phyloP scores from a whole-genome alignment of 2,329 filamentous ascomycete genomes.

The Hypomyces rosellus region DNA sequence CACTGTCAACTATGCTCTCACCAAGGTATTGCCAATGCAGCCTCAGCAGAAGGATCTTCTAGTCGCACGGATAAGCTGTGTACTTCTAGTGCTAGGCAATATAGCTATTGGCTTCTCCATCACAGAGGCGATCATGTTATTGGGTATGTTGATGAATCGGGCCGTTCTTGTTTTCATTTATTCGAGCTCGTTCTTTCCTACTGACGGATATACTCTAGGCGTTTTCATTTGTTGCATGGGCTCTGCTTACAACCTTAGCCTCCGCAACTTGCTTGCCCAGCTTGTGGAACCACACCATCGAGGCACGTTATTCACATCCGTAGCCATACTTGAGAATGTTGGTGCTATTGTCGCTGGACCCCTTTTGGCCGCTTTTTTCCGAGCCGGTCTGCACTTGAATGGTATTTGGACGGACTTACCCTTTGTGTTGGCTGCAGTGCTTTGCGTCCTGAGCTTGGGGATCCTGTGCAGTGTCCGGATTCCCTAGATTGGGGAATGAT shows the following conservation, averaged over 20 bases:
- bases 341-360: constrained; percentile 1
- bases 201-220: neutral
- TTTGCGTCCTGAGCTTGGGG: neutral
- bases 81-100: neutral
- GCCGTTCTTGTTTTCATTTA: too few species aligned
- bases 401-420: neutral
- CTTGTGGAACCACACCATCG: neutral
- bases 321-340: neutral
- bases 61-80: constrained; percentile 1
- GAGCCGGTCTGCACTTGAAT: neutral
- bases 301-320: neutral
- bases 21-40: neutral
- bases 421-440: neutral
- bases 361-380: neutral
- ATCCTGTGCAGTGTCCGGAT: too few species aligned
- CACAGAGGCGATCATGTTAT: neutral
- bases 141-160: neutral
- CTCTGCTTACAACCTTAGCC: neutral
- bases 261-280: neutral
- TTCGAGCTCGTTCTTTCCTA: too few species aligned
- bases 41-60: neutral
- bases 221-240: neutral
- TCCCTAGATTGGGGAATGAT: too few species aligned
- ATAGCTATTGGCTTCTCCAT: neutral
- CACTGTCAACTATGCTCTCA: neutral